Evolutionary conservation across 2,329 filamentous ascomycete genomes (phyloP).

Genomic region (Beauveria varroae): DNA sequence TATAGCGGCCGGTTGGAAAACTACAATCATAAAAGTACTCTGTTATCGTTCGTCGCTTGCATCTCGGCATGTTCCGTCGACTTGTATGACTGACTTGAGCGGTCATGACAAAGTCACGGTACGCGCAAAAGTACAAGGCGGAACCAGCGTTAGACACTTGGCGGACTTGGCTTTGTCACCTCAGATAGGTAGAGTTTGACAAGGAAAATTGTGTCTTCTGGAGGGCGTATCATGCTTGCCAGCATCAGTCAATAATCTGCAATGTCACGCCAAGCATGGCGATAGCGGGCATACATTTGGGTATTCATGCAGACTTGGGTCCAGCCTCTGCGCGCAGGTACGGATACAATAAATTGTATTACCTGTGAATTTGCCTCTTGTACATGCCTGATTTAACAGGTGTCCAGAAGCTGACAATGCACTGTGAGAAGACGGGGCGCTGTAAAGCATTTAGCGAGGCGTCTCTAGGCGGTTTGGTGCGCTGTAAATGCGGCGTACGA

Average conservation of each 20-base stretch:
- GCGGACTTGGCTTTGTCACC: background rate
- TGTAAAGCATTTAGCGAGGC: no score
- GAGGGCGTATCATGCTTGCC: background rate
- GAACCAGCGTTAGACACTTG: background rate
- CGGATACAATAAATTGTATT: no score
- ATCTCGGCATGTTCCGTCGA: background rate
- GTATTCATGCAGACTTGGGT: background rate
- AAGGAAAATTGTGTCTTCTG: background rate
- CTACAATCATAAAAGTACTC: background rate
- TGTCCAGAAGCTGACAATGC: no score
- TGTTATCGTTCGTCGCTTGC: background rate
- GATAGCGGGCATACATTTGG: background rate
- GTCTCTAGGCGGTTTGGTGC: no score
- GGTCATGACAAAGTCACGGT: background rate
- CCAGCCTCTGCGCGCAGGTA: no score
- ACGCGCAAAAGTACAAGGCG: background rate
- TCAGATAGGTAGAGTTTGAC: background rate
- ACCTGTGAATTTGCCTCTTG: no score
- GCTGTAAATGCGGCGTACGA: no score
- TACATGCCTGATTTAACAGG: no score
- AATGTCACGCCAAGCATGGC: background rate
- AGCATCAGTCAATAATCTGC: background rate
- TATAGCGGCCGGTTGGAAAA: no score
- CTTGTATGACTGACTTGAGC: background rate
- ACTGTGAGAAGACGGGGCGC: no score